Conservation (phyloP, 106 monocot genomes). For the Dioscorea alata region DNA sequence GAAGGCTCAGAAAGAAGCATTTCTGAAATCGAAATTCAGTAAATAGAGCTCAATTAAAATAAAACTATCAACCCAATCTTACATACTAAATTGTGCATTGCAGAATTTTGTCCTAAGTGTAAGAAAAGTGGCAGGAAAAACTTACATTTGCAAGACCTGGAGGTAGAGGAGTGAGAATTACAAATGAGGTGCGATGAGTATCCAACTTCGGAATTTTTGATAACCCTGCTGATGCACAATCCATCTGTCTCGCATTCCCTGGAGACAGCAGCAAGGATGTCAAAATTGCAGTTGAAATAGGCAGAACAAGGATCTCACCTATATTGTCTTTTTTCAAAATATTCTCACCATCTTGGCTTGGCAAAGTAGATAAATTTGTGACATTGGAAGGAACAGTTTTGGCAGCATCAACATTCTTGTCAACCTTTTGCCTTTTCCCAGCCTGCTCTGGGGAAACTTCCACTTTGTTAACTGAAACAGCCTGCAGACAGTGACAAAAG, state of each 20-base stretch:
- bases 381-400: slow-evolving; percentile 17
- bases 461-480: slow-evolving; percentile 37
- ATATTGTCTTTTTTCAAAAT: slow-evolving; percentile 21
- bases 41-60: no score
- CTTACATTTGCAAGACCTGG: slow-evolving; percentile 75
- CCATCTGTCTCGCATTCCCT: slow-evolving; percentile 20
- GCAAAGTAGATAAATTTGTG: background rate
- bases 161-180: slow-evolving; percentile 81
- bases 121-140: background rate
- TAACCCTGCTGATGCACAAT: slow-evolving; percentile 14
- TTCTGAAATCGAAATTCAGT: no score
- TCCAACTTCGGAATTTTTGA: slow-evolving; percentile 66
- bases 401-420: slow-evolving; percentile 15
- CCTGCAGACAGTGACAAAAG: slow-evolving; percentile 16
- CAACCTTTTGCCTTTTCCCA: slow-evolving; percentile 43
- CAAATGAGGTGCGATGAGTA: slow-evolving; percentile 71
- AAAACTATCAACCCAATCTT: no score
- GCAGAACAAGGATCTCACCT: slow-evolving; percentile 18
- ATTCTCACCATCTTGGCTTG: slow-evolving; percentile 25
- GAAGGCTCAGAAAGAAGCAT: no score
- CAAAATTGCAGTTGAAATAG: slow-evolving; percentile 20
- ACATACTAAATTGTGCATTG: no score
- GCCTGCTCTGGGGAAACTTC: slow-evolving; percentile 31
- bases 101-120: background rate
- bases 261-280: slow-evolving; percentile 14